Base-by-base conservation (phyloP, 2,329 filamentous ascomycete species). In the Penicillium nordicum region DNA sequence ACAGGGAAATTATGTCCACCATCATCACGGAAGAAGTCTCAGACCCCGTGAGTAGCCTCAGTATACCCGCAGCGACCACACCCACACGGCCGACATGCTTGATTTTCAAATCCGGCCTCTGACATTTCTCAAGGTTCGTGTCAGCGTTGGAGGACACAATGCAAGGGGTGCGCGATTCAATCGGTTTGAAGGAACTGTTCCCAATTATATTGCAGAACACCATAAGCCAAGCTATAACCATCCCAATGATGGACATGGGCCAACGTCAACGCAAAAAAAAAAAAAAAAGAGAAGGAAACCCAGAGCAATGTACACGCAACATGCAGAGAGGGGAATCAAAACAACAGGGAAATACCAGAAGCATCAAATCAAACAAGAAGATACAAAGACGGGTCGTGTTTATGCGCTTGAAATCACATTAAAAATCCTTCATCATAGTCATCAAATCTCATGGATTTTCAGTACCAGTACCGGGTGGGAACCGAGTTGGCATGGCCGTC, bases 311-410 rank as follows among this genome's bases (percentile, higher is more conserved):
- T 64, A 66, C 61, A 62, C 53, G 57, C 59, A 59, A 63, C 57
- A 63, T 62, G 60, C 65, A 65, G 54, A 64, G 50, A 61, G 67
- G 68, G 67, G 67, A 70, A 69, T 70, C 67, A 58, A 66, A 68
- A 64, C 56, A 60, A 58, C 58, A 59, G 53, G 57, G 30, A 48
- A 49, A 54, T 52, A 53, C 36, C 52, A 51, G 37, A 62, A 61
- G 60, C 51, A 57, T 60, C 45, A 63, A 58, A 52, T 46, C 57
- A 62, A 58, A 46, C 21, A 50, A 44, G 54, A 23, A 43, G 52
- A 53, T 51, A 57, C 63, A 46, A 60, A 55, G 57, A 60, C 50
- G 41, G 47, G 53, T 56, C 53, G 55, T 55, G 59, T 58, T 59
- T 61, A 64, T 59, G 44, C 61, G 49, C 58, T 55, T 48, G 41